phyloP scores from a whole-genome alignment of 805 yeast genomes.

The Pichia scutulata region DNA sequence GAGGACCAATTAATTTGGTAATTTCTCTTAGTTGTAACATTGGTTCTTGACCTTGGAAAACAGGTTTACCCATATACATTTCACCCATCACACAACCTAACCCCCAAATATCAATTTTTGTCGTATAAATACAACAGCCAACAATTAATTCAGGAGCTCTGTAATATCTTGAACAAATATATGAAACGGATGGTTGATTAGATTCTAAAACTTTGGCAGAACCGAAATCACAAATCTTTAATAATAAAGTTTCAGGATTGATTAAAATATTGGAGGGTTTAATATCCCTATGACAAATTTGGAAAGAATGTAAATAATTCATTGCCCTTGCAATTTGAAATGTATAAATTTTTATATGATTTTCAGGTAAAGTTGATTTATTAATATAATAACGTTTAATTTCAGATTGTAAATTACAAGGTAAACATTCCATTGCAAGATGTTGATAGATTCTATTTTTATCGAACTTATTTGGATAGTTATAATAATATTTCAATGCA shows the following conservation, averaged over 20 bases:
- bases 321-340: constrained; percentile 78
- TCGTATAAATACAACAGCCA: constrained; percentile 80
- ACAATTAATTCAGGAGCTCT: constrained; percentile 94
- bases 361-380: constrained; percentile 56
- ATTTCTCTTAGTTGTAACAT: constrained; percentile 84
- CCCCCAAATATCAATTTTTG: constrained; percentile 96
- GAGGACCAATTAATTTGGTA: constrained; percentile 85
- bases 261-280: constrained; percentile 78
- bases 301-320: constrained; percentile 74
- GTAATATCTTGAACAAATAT: constrained; percentile 92
- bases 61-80: constrained; percentile 83
- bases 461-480: constrained; percentile 55
- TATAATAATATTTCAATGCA: constrained; percentile 59
- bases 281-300: constrained; percentile 77
- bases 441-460: constrained; percentile 60
- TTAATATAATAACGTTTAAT: constrained; percentile 60
- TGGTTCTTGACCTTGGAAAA: constrained; percentile 93
- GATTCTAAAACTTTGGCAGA: constrained; percentile 74
- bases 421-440: constrained; percentile 80
- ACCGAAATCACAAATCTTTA: constrained; percentile 82
- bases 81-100: constrained; percentile 95
- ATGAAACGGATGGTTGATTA: constrained; percentile 83
- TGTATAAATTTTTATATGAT: constrained; percentile 68
- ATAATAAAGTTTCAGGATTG: constrained; percentile 56
- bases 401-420: constrained; percentile 71